Conservation (phyloP, 495 filamentous ascomycete species). For the Clavariopsis aquatica region DNA sequence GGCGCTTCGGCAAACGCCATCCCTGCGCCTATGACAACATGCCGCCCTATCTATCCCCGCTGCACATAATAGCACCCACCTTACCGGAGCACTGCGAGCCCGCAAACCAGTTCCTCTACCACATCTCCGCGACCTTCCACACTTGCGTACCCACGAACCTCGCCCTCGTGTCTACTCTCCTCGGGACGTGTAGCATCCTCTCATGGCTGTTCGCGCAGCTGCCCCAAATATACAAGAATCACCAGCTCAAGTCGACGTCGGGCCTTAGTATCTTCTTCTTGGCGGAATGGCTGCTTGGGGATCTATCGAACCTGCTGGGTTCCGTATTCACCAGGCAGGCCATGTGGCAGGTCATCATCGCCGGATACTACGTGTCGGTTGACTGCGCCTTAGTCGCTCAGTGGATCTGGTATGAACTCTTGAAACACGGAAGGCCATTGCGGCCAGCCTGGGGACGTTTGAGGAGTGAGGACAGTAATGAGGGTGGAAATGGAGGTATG, state of each 20-base stretch:
- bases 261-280: slow-evolving; percentile 70
- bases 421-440: slow-evolving; percentile 48
- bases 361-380: slow-evolving; percentile 68
- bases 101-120: slow-evolving; percentile 57
- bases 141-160: slow-evolving; percentile 68
- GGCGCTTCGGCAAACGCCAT: slow-evolving; percentile 27
- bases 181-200: slow-evolving; percentile 65
- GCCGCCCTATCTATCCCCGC: slow-evolving; percentile 33
- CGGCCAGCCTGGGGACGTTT: slow-evolving; percentile 33
- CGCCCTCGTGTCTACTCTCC: slow-evolving; percentile 64
- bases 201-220: slow-evolving; percentile 79
- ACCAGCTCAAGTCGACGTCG: slow-evolving; percentile 63
- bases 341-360: slow-evolving; percentile 68
- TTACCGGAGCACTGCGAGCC: slow-evolving; percentile 67
- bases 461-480: slow-evolving; percentile 19
- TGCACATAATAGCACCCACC: slow-evolving; percentile 37
- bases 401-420: slow-evolving; percentile 67
- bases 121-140: slow-evolving; percentile 62
- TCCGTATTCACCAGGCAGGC: slow-evolving; percentile 68
- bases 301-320: slow-evolving; percentile 67
- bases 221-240: slow-evolving; percentile 74
- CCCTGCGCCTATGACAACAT: slow-evolving; percentile 38
- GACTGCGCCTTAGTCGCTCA: slow-evolving; percentile 64
- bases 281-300: slow-evolving; percentile 68
- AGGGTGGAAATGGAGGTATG: slow-evolving; percentile 26